These are phyloP conservation scores for Diaporthe australafricana DNA, from an alignment of 2,329 filamentous ascomycete genomes.

Conservation along the genomic window DNA sequence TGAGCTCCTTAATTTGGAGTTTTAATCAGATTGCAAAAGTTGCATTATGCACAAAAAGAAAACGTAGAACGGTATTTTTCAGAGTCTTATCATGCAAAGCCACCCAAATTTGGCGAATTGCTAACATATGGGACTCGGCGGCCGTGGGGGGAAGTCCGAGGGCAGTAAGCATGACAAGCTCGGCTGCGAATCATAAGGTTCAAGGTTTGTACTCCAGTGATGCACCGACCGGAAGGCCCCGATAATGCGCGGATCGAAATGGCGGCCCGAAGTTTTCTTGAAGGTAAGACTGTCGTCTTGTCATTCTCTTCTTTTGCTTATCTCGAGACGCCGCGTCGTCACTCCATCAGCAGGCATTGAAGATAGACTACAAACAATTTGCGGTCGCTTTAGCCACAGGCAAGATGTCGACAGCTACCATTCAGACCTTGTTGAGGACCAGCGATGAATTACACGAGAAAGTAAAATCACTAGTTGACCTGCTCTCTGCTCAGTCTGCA, in stretches of 20 bases:
- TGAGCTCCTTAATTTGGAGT: no score
- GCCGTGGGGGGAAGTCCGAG: slow-evolving; percentile 13
- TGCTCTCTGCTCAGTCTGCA: neutral
- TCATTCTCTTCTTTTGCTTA: neutral
- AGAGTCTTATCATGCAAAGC: neutral
- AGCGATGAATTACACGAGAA: slow-evolving; percentile 1
- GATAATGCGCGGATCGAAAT: neutral
- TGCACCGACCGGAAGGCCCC: neutral
- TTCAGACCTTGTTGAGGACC: slow-evolving; percentile 7
- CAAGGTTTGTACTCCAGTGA: neutral
- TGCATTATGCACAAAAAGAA: neutral
- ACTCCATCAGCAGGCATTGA: no score
- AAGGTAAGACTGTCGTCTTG: neutral
- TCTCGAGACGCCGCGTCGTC: neutral
- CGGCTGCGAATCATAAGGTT: neutral
- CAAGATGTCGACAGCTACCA: neutral
- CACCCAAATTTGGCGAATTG: neutral
- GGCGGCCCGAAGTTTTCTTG: neutral
- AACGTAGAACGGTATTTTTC: neutral
- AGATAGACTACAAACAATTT: neutral
- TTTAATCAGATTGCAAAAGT: neutral
- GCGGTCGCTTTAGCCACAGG: neutral
- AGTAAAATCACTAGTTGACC: neutral
- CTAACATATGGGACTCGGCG: slow-evolving; percentile 1
- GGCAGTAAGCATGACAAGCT: neutral